phyloP scores from a whole-genome alignment of 202 grass and related monocot species.

The Setaria viridis region DNA sequence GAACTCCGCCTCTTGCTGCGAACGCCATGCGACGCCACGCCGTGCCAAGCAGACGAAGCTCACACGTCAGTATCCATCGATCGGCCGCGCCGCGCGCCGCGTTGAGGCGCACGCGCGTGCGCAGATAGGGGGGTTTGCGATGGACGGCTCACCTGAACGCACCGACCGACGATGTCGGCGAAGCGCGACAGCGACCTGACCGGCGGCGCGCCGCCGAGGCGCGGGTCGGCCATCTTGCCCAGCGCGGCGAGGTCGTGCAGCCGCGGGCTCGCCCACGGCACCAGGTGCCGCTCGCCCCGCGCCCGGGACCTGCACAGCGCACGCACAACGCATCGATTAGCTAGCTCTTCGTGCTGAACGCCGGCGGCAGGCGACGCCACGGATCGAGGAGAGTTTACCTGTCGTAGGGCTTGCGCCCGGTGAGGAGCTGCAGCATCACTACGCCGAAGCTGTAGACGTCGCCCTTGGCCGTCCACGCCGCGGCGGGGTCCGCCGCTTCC shows the following conservation, averaged over 20 bases:
- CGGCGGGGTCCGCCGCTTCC: constrained; percentile 32
- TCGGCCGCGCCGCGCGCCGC: background rate
- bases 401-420: constrained; percentile 75
- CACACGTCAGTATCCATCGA: background rate
- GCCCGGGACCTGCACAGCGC: constrained; percentile 34
- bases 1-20: constrained; percentile 73
- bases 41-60: background rate
- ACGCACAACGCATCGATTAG: background rate
- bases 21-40: background rate
- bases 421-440: constrained; percentile 89
- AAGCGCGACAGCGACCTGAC: constrained; percentile 83
- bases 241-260: constrained; percentile 80
- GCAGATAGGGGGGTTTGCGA: background rate
- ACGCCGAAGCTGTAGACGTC: constrained; percentile 88
- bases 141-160: constrained; percentile 57
- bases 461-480: constrained; percentile 56
- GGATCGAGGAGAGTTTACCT: constrained; percentile 16
- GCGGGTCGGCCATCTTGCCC: constrained; percentile 67
- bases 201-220: constrained; percentile 36
- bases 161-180: constrained; percentile 78
- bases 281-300: constrained; percentile 57
- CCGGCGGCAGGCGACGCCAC: background rate
- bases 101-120: background rate
- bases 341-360: background rate
- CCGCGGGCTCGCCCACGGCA: constrained; percentile 65